These are phyloP conservation scores for Lobulomyces angularis DNA, from an alignment of 192 early-diverging fungal genomes.

Conservation along the genomic window DNA sequence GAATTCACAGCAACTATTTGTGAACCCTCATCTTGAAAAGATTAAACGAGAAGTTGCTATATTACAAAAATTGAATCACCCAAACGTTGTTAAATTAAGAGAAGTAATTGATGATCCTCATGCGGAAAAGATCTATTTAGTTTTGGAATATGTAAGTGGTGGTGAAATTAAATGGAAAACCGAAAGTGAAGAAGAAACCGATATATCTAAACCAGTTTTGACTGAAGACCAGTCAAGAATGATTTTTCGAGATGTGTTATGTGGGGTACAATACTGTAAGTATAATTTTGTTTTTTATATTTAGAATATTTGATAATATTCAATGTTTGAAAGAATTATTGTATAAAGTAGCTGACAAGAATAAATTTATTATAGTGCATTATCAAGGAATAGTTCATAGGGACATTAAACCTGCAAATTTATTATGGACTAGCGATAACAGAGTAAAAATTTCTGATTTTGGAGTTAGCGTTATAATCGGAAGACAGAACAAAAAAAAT, in stretches of 20 bases:
- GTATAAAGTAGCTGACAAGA: background rate
- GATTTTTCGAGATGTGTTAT: constrained; percentile 82
- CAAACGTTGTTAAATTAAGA: constrained; percentile 73
- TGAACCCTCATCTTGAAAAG: constrained; percentile 59
- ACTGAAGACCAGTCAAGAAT: constrained; percentile 46
- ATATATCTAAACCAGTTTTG: constrained; percentile 46
- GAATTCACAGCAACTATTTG: constrained; percentile 21
- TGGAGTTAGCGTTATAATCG: constrained; percentile 85
- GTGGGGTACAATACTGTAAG: constrained; percentile 83
- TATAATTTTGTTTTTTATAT: background rate
- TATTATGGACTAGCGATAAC: constrained; percentile 61
- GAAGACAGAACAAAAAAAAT: constrained; percentile 1
- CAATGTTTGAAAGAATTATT: constrained; percentile 1
- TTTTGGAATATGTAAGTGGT: constrained; percentile 84
- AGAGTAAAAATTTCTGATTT: constrained; percentile 97
- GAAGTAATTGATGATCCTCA: constrained; percentile 94
- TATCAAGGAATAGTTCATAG: constrained; percentile 92
- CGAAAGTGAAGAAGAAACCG: constrained; percentile 12
- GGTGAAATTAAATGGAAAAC: constrained; percentile 88
- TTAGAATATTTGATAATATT: background rate
- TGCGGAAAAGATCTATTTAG: constrained; percentile 82
- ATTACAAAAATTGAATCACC: constrained; percentile 86
- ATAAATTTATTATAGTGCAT: constrained; percentile 49
- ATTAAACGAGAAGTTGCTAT: constrained; percentile 93
- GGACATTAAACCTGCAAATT: constrained; percentile 96